phyloP scores from a whole-genome alignment of 192 early-diverging fungal genomes.

The Backusella westeae region DNA sequence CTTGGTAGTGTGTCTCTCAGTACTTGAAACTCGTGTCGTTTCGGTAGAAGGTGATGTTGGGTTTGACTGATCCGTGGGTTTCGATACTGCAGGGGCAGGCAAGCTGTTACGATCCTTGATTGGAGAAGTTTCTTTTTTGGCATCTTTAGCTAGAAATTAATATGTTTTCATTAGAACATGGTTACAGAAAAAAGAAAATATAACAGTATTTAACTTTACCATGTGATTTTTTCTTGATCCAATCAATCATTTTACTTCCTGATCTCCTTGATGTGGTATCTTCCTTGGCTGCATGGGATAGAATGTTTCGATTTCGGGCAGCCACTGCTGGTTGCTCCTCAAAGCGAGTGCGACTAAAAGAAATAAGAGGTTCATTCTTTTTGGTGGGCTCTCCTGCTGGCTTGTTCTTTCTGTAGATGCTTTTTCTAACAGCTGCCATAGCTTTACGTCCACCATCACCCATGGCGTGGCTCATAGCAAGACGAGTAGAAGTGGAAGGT shows the following conservation, averaged over 20 bases:
- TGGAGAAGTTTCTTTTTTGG: neutral
- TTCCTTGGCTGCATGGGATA: neutral
- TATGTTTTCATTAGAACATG: neutral
- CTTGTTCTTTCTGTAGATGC: slow-evolving; percentile 12
- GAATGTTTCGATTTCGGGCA: neutral
- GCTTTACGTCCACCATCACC: slow-evolving; percentile 10
- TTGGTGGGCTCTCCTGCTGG: neutral
- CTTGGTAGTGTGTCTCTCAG: neutral
- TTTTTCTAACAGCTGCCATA: slow-evolving; percentile 8
- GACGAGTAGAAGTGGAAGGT: slow-evolving; percentile 1
- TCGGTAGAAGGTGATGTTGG: neutral
- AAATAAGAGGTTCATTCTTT: neutral
- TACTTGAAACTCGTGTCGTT: neutral
- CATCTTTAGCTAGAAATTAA: neutral
- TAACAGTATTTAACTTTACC: slow-evolving; percentile 7
- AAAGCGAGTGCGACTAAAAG: neutral
- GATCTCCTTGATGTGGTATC: neutral
- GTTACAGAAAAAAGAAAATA: neutral
- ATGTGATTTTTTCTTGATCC: slow-evolving; percentile 45
- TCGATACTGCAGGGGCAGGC: neutral
- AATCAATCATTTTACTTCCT: slow-evolving; percentile 54
- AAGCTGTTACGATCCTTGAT: neutral
- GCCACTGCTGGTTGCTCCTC: neutral
- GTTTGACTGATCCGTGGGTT: neutral
- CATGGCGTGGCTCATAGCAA: neutral